Conservation (phyloP, 495 filamentous ascomycete species). For the Mytilinidion resinicola region DNA sequence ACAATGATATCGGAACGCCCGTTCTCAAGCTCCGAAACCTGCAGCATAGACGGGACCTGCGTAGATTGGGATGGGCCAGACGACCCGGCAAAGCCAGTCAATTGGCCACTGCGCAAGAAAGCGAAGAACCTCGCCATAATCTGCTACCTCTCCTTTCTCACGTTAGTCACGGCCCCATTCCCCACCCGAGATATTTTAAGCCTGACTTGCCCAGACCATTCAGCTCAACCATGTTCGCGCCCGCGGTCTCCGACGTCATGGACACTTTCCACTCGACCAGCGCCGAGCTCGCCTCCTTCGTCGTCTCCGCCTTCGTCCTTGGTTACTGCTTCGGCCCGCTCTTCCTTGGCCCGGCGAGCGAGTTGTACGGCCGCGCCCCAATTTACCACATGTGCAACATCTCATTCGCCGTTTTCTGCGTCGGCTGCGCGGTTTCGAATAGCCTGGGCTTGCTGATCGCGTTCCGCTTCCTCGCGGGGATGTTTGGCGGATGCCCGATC, state of each 20-base stretch:
- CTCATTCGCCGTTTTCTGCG: constrained; percentile 42
- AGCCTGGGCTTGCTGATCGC: constrained; percentile 39
- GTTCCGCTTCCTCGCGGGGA: constrained; percentile 43
- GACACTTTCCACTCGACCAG: constrained; percentile 9
- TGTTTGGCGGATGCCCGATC: constrained; percentile 38
- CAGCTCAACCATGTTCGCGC: constrained; percentile 26
- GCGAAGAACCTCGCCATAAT: constrained; percentile 16
- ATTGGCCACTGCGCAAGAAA: constrained; percentile 12
- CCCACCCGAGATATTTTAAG: neutral
- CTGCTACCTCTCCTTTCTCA: constrained; percentile 22
- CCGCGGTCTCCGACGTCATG: constrained; percentile 17
- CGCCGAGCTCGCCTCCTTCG: constrained; percentile 25
- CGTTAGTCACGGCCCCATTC: constrained; percentile 24
- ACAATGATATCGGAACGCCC: too few relatives aligned
- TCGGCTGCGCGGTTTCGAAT: constrained; percentile 40
- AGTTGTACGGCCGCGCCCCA: constrained; percentile 40
- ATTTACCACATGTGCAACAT: constrained; percentile 39
- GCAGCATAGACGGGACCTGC: constrained; percentile 14
- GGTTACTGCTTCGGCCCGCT: constrained; percentile 26
- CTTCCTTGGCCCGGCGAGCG: constrained; percentile 38
- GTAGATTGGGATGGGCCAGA: constrained; percentile 15
- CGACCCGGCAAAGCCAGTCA: constrained; percentile 17
- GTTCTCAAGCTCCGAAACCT: too few relatives aligned
- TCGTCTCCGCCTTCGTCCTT: constrained; percentile 41
- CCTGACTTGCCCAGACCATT: constrained; percentile 26